Percentiles rank a stretch among this genome's conserved stretches.
phyloP scores from a whole-genome alignment of 192 early-diverging fungal species.

The Coemansia sp. region DNA sequence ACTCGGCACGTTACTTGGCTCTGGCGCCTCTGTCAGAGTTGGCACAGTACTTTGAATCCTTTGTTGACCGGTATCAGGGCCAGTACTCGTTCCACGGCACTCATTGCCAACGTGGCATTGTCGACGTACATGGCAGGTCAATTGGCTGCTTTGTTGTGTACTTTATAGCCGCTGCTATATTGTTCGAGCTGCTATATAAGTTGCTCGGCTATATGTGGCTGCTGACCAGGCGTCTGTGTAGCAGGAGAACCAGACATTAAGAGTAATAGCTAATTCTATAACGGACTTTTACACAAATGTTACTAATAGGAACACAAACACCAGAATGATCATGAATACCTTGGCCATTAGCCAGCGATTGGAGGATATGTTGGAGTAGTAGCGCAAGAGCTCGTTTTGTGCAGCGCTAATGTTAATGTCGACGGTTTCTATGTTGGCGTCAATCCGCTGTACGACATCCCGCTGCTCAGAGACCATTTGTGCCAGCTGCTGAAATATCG shows the following conservation, averaged over 20 bases:
- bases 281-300: slow-evolving; percentile 55
- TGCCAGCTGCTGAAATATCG: slow-evolving; percentile 87
- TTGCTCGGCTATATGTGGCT: not conserved
- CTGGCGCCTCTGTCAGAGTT: slow-evolving; percentile 58
- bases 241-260: not conserved
- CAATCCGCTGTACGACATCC: slow-evolving; percentile 90
- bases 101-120: slow-evolving; percentile 63
- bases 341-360: slow-evolving; percentile 98
- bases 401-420: slow-evolving; percentile 91
- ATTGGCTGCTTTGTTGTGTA: slow-evolving; percentile 34
- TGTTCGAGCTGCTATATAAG: slow-evolving; percentile 23
- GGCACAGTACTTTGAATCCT: slow-evolving; percentile 62
- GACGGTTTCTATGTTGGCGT: slow-evolving; percentile 91
- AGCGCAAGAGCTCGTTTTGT: slow-evolving; percentile 87
- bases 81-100: slow-evolving; percentile 75
- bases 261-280: slow-evolving; percentile 37
- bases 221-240: not conserved
- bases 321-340: slow-evolving; percentile 87
- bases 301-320: slow-evolving; percentile 82
- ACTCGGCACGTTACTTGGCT: slow-evolving; percentile 34
- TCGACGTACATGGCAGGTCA: slow-evolving; percentile 49
- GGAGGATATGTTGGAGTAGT: slow-evolving; percentile 88
- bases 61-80: slow-evolving; percentile 63
- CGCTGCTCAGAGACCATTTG: slow-evolving; percentile 85
- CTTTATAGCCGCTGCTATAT: slow-evolving; percentile 12